Evolutionary conservation across 2,329 filamentous ascomycete genomes (phyloP).

Genomic region (Penicillium sp.): DNA sequence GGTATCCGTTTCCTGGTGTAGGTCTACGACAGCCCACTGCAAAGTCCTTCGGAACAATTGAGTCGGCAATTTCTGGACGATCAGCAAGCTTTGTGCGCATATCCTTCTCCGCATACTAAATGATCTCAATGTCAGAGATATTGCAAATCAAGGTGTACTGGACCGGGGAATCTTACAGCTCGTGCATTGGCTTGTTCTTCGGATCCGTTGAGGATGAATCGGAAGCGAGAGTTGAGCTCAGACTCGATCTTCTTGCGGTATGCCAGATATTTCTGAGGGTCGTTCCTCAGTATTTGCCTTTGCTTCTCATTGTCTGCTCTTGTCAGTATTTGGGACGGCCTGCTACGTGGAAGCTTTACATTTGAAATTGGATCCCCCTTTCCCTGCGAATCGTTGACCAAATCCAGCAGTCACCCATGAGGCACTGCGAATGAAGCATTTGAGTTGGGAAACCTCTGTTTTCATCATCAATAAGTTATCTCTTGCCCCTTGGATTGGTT

Average conservation of each 20-base stretch:
- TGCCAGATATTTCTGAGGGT: slow-evolving; percentile 21
- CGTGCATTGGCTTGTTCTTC: slow-evolving; percentile 45
- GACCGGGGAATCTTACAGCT: slow-evolving; percentile 12
- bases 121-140: neutral
- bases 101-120: slow-evolving; percentile 8
- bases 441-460: slow-evolving; percentile 2
- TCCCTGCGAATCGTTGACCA: slow-evolving; percentile 19
- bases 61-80: slow-evolving; percentile 13
- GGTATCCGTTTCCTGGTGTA: slow-evolving; percentile 24
- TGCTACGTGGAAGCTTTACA: slow-evolving; percentile 12
- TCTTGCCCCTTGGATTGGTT: neutral
- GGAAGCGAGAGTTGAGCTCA: slow-evolving; percentile 27
- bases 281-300: slow-evolving; percentile 15
- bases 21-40: slow-evolving; percentile 22
- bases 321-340: neutral
- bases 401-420: slow-evolving; percentile 19
- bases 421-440: slow-evolving; percentile 13
- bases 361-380: slow-evolving; percentile 24
- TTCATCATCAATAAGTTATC: neutral
- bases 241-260: slow-evolving; percentile 32
- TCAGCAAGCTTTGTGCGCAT: slow-evolving; percentile 13
- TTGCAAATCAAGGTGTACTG: neutral
- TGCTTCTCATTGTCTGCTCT: slow-evolving; percentile 9
- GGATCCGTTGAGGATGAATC: slow-evolving; percentile 41
- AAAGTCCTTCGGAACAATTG: slow-evolving; percentile 9